These are phyloP conservation scores for Calonectria hongkongensis DNA, from an alignment of 2,329 filamentous ascomycete species.

Conservation along the genomic window DNA sequence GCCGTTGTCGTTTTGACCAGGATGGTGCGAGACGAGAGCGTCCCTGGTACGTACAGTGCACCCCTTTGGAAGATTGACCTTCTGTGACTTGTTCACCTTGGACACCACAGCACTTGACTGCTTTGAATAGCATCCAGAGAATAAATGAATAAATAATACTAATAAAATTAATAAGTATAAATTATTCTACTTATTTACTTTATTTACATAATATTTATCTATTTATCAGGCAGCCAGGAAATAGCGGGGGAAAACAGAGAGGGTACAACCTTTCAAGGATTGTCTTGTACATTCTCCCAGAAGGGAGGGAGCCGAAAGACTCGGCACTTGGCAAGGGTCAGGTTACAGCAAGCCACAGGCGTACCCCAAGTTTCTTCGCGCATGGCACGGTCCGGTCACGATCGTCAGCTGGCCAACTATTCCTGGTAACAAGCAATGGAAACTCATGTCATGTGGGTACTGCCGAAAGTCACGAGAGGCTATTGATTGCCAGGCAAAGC, in stretches of 20 bases:
- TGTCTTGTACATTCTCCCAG: too few species aligned
- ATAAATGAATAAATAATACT: too few species aligned
- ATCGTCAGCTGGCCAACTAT: constrained; percentile 42
- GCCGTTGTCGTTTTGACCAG: constrained; percentile 10
- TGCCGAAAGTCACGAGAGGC: constrained; percentile 20
- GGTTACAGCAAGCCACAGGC: constrained; percentile 40
- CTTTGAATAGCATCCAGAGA: too few species aligned
- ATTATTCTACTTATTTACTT: too few species aligned
- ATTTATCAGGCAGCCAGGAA: too few species aligned
- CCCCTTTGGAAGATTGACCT: too few species aligned
- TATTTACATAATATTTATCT: too few species aligned
- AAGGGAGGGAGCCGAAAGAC: background rate
- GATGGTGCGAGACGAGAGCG: constrained; percentile 1
- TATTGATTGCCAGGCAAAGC: constrained; percentile 20
- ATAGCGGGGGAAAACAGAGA: too few species aligned
- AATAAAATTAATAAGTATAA: too few species aligned
- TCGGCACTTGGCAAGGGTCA: constrained; percentile 41
- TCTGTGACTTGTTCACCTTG: background rate
- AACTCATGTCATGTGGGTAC: constrained; percentile 36
- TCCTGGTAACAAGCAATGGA: constrained; percentile 9
- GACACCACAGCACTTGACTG: background rate
- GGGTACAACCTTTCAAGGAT: too few species aligned
- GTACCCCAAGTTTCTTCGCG: constrained; percentile 28
- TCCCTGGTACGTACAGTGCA: constrained; percentile 12
- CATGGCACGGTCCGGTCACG: constrained; percentile 35